A percentile compares a stretch with the other conserved stretches of the same genome.
Conservation (phyloP, 306 rosid species). For the cucumber (Cucumis sativus) region DNA sequence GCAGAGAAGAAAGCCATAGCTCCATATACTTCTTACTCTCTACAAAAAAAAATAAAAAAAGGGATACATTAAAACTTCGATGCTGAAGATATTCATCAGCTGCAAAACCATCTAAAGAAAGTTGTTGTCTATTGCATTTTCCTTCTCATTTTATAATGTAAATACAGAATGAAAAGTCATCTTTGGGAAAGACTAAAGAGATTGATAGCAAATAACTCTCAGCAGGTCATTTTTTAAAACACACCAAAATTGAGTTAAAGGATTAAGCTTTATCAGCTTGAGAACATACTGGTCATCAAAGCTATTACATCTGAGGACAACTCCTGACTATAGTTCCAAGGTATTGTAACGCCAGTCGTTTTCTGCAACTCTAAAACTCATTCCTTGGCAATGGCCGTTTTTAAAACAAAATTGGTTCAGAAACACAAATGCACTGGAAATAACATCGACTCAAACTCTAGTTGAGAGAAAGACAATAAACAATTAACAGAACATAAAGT, state of each 20-base stretch:
- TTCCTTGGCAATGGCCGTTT: not conserved
- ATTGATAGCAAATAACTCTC: not conserved
- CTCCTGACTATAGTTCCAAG: not conserved
- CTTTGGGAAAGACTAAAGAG: not conserved
- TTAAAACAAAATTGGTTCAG: not conserved
- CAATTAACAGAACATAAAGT: not conserved
- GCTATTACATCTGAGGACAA: not conserved
- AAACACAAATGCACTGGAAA: not conserved
- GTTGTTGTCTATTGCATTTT: not conserved
- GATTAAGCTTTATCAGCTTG: not conserved
- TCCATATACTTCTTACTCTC: slow-evolving; percentile 51
- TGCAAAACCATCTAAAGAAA: not conserved
- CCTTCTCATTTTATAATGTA: not conserved
- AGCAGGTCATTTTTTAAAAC: not conserved
- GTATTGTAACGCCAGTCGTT: not conserved
- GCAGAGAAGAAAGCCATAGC: slow-evolving; percentile 57
- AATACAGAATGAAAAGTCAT: not conserved
- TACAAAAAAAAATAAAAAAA: slow-evolving; percentile 25
- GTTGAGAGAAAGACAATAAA: not conserved
- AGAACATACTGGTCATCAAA: slow-evolving; percentile 1
- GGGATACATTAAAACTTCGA: not conserved
- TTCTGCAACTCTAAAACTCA: not conserved
- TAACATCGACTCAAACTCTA: not conserved
- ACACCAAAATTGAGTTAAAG: not conserved
- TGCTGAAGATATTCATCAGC: not conserved